Evolutionary conservation across 148 eudicot species (phyloP).

Genomic region (Cornus florida): DNA sequence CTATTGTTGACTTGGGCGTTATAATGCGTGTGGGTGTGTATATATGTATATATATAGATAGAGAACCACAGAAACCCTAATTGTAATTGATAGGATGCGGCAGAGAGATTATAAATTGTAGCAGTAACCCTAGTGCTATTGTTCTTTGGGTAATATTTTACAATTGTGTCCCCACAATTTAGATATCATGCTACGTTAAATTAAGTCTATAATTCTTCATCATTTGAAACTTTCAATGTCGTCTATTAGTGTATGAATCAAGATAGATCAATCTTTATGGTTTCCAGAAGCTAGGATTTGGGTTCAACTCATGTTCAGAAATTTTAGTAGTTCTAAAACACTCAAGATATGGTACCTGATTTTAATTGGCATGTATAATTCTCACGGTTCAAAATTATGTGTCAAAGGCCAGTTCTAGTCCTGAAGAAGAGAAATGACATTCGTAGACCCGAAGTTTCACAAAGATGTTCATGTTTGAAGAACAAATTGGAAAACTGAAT

Average conservation of each 20-base stretch:
- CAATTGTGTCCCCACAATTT: not conserved
- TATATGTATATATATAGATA: too few species aligned
- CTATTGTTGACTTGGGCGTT: too few species aligned
- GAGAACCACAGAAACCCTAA: too few species aligned
- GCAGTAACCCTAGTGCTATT: too few species aligned
- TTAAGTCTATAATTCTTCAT: too few species aligned
- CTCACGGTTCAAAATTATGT: not conserved
- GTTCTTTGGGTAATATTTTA: constrained; percentile 14
- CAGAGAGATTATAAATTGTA: too few species aligned
- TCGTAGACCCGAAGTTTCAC: not conserved
- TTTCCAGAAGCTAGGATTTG: not conserved
- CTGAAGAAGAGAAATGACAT: not conserved
- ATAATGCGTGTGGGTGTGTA: too few species aligned
- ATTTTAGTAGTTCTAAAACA: not conserved
- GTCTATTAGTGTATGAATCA: not conserved
- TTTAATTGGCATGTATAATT: not conserved
- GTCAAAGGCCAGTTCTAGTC: not conserved
- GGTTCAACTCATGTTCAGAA: not conserved
- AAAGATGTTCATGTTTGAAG: not conserved
- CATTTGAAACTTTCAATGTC: not conserved
- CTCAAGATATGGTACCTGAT: not conserved
- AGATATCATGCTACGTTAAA: not conserved
- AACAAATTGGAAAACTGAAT: not conserved
- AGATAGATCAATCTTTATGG: not conserved
- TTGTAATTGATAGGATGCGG: too few species aligned